Percentiles rank a stretch among this genome's conserved stretches.
Conservation (phyloP, 306 rosid genomes). For the Betula pendula region DNA sequence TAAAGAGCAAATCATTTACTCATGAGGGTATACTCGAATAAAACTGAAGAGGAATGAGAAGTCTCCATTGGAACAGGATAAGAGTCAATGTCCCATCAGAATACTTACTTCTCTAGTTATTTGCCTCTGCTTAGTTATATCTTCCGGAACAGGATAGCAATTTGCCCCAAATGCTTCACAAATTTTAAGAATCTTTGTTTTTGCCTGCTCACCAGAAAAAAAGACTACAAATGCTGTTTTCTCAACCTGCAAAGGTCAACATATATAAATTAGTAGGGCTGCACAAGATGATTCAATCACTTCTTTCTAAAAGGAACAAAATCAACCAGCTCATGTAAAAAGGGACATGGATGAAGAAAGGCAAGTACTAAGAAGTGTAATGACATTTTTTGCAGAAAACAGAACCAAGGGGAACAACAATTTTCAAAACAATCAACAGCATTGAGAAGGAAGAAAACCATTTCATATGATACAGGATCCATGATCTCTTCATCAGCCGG, state of each 20-base stretch:
- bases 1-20: not conserved
- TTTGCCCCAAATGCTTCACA: slow-evolving; percentile 98
- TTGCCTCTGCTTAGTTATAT: slow-evolving; percentile 83
- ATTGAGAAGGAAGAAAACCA: slow-evolving; percentile 61
- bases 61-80: not conserved
- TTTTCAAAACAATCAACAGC: slow-evolving; percentile 29
- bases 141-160: slow-evolving; percentile 98
- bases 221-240: slow-evolving; percentile 92
- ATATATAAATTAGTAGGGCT: slow-evolving; percentile 23
- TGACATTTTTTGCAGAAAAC: not conserved
- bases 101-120: slow-evolving; percentile 87
- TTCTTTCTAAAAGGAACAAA: slow-evolving; percentile 25
- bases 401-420: not conserved
- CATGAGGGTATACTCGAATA: not conserved
- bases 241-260: slow-evolving; percentile 71
- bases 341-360: slow-evolving; percentile 16
- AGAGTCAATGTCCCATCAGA: slow-evolving; percentile 10
- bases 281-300: slow-evolving; percentile 20
- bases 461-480: slow-evolving; percentile 90
- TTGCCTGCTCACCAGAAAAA: slow-evolving; percentile 97
- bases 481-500: slow-evolving; percentile 75
- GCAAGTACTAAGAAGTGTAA: slow-evolving; percentile 19
- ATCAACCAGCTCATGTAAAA: not conserved
- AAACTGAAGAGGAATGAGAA: not conserved
- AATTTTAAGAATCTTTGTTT: slow-evolving; percentile 88